A percentile compares a stretch with the other conserved stretches of the same genome.
Evolutionary conservation across 2,329 filamentous ascomycete species (phyloP).

Genomic region (Apiospora hydei): DNA sequence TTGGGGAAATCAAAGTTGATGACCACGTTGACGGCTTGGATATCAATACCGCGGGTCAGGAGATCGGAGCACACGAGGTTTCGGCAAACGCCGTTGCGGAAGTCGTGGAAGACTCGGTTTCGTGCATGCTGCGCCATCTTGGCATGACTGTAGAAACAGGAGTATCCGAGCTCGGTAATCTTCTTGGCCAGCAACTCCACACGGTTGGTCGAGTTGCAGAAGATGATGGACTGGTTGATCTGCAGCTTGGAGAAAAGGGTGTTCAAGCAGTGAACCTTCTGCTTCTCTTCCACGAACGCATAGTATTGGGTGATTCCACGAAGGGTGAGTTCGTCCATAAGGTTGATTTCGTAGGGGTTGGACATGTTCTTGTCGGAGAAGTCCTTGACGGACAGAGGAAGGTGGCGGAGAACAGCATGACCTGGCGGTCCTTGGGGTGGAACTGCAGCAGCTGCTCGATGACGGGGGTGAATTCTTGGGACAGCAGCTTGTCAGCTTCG

Average conservation of each 20-base stretch:
- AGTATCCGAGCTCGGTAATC: constrained; percentile 98
- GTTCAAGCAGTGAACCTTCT: constrained; percentile 98
- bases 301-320: constrained; percentile 99
- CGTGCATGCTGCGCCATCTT: constrained; percentile 97
- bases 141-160: constrained; percentile 98
- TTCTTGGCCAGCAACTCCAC: constrained; percentile 98
- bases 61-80: constrained; percentile 98
- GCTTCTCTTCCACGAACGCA: constrained; percentile 98
- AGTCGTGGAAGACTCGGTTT: constrained; percentile 99
- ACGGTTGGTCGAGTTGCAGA: constrained; percentile 99
- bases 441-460: constrained; percentile 96
- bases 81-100: constrained; percentile 95
- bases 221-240: constrained; percentile 99
- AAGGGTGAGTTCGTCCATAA: constrained; percentile 98
- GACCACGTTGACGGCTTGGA: constrained; percentile 98
- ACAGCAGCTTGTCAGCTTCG: constrained; percentile 97
- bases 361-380: constrained; percentile 99
- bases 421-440: constrained; percentile 95
- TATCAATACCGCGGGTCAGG: constrained; percentile 97
- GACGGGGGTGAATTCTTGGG: constrained; percentile 94
- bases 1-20: constrained; percentile 99
- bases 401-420: constrained; percentile 99
- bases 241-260: constrained; percentile 98
- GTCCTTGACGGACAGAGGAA: constrained; percentile 95
- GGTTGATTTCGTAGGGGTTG: constrained; percentile 96